Conservation (phyloP, 805 yeast species). For the Schizosaccharomyces octosporus region DNA sequence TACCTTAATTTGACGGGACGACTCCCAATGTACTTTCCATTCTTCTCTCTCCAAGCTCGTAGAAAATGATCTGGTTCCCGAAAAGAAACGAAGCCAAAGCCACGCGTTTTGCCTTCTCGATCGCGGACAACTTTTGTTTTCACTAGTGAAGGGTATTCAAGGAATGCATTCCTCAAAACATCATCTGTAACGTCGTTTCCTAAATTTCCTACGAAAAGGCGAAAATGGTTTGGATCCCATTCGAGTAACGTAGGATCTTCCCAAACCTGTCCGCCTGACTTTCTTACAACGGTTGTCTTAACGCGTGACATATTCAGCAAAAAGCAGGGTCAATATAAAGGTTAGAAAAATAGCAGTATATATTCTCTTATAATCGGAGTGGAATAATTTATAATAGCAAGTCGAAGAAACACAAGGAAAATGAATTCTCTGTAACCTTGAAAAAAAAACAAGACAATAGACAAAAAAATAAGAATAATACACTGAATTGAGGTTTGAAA, state of each 20-base stretch:
- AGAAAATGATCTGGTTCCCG: constrained; percentile 39
- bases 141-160: constrained; percentile 25
- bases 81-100: constrained; percentile 57
- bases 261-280: constrained; percentile 26
- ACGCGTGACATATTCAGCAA: neutral
- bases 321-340: neutral
- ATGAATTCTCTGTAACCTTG: no score
- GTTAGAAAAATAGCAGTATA: neutral
- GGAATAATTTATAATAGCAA: no score
- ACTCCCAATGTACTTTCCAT: constrained; percentile 51
- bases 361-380: neutral
- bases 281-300: constrained; percentile 16
- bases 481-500: no score
- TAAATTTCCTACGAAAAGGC: constrained; percentile 52
- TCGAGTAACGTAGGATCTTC: constrained; percentile 24
- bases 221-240: constrained; percentile 49
- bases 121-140: constrained; percentile 39
- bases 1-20: constrained; percentile 38
- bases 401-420: no score
- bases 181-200: constrained; percentile 43
- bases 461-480: no score
- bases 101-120: constrained; percentile 26
- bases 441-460: no score
- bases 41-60: constrained; percentile 47
- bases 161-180: constrained; percentile 29